Conservation (phyloP, 208 protist species). For the Novymonas esmeraldas region DNA sequence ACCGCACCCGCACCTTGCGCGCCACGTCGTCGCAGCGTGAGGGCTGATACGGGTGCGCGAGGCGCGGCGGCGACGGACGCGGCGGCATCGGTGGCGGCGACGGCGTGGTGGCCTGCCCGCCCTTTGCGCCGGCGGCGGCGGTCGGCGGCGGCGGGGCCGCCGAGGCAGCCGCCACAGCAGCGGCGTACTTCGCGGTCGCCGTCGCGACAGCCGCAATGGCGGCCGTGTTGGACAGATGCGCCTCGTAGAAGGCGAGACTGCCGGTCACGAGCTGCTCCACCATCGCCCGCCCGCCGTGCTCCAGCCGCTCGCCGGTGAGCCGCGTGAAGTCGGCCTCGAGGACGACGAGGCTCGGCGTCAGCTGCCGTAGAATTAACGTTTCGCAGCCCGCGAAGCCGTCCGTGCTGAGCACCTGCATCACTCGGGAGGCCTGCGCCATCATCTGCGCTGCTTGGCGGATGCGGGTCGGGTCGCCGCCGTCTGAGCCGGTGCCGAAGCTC, state of each 20-base stretch:
- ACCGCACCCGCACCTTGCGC: constrained; percentile 49
- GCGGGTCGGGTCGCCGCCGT: constrained; percentile 78
- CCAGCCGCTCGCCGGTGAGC: constrained; percentile 47
- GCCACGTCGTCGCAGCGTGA: constrained; percentile 59
- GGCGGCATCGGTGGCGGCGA: constrained; percentile 8
- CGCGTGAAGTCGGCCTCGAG: constrained; percentile 73
- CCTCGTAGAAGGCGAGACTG: constrained; percentile 29
- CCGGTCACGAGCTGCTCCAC: constrained; percentile 71
- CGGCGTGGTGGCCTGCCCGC: background rate
- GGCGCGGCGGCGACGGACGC: constrained; percentile 20
- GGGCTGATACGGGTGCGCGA: constrained; percentile 32
- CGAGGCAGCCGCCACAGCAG: constrained; percentile 9
- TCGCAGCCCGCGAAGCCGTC: constrained; percentile 75
- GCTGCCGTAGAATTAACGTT: constrained; percentile 60
- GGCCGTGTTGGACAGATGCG: constrained; percentile 19
- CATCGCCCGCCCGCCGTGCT: constrained; percentile 65
- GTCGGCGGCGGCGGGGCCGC: background rate
- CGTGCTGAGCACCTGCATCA: constrained; percentile 50
- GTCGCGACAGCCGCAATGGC: constrained; percentile 13
- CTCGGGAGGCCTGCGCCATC: constrained; percentile 60
- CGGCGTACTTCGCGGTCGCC: too few species aligned
- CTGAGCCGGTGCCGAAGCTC: constrained; percentile 76
- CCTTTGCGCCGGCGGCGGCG: background rate
- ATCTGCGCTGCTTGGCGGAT: constrained; percentile 72
- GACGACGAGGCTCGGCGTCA: constrained; percentile 75